Evolutionary conservation across 768 basidiomycete species (phyloP), one percentile per base, ranked within the genome.

Genomic region (Lactifluus subvellereus): DNA sequence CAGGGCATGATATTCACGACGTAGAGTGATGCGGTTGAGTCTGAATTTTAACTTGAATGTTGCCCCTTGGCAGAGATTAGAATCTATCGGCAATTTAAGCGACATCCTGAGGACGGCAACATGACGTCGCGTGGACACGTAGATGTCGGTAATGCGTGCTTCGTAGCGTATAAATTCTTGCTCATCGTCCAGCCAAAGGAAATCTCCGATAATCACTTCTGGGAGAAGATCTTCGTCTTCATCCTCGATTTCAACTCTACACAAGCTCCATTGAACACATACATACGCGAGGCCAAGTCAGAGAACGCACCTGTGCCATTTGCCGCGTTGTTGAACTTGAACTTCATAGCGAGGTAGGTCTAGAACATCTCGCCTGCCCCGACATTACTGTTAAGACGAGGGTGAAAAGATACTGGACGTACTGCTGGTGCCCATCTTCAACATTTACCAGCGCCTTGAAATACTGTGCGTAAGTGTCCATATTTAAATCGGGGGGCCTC

Each of bases 1-100:
- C 59, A 87, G 69, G 0, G 84, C 86, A 59, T 82, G 79, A 69
- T 87, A 85, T 70, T 86, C 84, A 0, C 86, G 75, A n/a, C 80
- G 79, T 6, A 84, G 60, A 1, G 83, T 79, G 64, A 79, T 76
- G 0, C 85, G 79, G 66, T 82, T 85, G 9, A 87, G 71, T 20
- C 65, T 65, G 72, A 87, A 85, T 0, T 79, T 78, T 30, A 86
- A 76, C 30, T 77, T 74, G 69, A 79, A 86, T 1, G 57, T 72
- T 48, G 77, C 74, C 2, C 75, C 74, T 2, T 70, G 64, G 68
- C 71, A 74, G 6, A 68, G 71, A 20, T 64, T 66, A 69, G 87
- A 87, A 6, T 76, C 75, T 3, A 30, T 45, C 53, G 70, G 61
- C 60, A 87, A 37, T 16, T 76, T 72, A 0, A 88, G 73, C 0